Evolutionary conservation across 1,284 basidiomycete species (phyloP).

Genomic region (Cutaneotrichosporon mucoides): DNA sequence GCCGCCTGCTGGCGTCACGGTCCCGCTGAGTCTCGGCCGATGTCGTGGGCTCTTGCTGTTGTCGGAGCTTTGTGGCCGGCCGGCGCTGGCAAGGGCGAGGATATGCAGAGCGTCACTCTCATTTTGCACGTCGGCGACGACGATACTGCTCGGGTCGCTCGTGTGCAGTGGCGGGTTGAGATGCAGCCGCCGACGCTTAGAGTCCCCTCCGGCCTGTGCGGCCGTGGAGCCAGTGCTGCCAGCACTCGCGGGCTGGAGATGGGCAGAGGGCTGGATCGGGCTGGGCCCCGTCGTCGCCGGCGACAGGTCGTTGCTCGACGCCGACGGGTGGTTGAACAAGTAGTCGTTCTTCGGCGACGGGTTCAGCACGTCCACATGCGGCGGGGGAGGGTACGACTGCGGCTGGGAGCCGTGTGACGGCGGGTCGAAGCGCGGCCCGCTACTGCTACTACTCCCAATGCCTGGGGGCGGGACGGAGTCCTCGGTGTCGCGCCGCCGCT

Average conservation of each 20-base stretch:
- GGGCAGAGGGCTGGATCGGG: background rate
- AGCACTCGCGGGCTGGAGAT: background rate
- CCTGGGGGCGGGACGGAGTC: background rate
- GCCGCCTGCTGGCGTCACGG: background rate
- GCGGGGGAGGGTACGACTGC: background rate
- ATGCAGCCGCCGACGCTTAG: conserved; percentile 31
- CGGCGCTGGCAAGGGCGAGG: conserved; percentile 43
- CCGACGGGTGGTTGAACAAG: conserved; percentile 19
- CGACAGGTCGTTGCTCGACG: conserved; percentile 20
- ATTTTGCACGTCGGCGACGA: conserved; percentile 49
- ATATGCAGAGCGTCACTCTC: conserved; percentile 49
- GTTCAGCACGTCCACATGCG: conserved; percentile 16
- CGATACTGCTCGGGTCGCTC: conserved; percentile 42
- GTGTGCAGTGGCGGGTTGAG: conserved; percentile 36
- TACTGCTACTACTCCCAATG: background rate
- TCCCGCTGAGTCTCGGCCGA: background rate
- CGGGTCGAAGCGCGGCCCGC: too few relatives aligned
- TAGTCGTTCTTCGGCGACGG: conserved; percentile 13
- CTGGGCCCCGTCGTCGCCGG: conserved; percentile 3
- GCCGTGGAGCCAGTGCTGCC: background rate
- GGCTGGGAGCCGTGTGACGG: background rate
- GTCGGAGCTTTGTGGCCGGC: conserved; percentile 7
- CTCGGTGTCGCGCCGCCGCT: conserved; percentile 23
- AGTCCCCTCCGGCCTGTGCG: background rate
- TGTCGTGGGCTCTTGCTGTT: background rate